Evolutionary conservation across 2,329 filamentous ascomycete species (phyloP).

Genomic region (Ambrosiella cleistominuta): DNA sequence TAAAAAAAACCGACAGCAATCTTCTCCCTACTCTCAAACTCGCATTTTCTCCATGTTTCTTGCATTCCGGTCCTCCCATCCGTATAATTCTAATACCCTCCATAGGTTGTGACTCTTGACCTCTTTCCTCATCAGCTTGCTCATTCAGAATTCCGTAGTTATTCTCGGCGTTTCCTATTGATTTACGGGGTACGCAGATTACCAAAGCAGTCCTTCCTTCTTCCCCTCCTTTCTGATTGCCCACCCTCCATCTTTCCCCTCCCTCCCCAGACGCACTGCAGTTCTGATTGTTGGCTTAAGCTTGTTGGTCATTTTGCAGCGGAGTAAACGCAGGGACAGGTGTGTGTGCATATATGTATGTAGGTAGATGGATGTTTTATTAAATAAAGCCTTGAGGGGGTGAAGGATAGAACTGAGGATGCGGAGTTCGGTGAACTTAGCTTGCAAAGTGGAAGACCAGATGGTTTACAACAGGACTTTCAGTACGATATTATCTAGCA

Average conservation of each 20-base stretch:
- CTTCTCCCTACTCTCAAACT: no score
- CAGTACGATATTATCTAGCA: no score
- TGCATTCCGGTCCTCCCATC: no score
- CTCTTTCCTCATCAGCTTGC: no score
- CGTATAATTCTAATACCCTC: no score
- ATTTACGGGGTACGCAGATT: neutral
- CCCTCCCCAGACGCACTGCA: neutral
- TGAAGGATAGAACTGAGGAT: neutral
- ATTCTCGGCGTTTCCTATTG: no score
- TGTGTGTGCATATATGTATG: neutral
- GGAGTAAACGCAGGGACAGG: neutral
- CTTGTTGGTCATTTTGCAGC: neutral
- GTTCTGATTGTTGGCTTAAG: neutral
- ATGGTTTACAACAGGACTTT: no score
- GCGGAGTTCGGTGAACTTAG: no score
- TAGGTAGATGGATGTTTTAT: neutral
- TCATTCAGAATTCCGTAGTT: no score
- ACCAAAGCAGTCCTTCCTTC: neutral
- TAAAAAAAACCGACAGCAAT: neutral
- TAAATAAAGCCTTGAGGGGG: neutral
- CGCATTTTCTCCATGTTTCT: no score
- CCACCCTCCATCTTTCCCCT: neutral
- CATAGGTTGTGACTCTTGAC: no score
- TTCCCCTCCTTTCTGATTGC: neutral
- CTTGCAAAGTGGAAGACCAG: no score